These are phyloP conservation scores for Cynanchum wilfordii DNA, from an alignment of 257 asterid genomes.

Conservation along the genomic window DNA sequence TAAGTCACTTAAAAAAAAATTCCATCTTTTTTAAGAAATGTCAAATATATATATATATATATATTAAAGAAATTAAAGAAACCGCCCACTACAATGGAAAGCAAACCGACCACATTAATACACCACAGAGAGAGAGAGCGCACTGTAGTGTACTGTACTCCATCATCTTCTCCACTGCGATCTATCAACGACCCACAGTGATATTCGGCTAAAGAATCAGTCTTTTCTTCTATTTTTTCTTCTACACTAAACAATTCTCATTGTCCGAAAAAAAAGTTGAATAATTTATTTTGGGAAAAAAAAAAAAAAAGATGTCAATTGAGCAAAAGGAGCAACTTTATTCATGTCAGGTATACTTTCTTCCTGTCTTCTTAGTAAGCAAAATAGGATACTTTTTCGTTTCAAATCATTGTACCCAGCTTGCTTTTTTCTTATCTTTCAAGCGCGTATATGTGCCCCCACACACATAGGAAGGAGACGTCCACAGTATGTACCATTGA, in stretches of 20 bases:
- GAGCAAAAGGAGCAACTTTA: slow-evolving; percentile 35
- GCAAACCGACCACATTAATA: neutral
- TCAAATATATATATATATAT: too few species aligned
- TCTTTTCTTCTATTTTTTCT: neutral
- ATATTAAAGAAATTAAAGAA: neutral
- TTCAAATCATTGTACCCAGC: slow-evolving; percentile 5
- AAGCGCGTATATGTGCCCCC: neutral
- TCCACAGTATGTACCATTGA: neutral
- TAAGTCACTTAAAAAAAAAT: too few species aligned
- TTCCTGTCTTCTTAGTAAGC: slow-evolving; percentile 8
- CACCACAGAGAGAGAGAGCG: too few species aligned
- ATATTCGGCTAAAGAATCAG: slow-evolving; percentile 13
- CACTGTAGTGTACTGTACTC: neutral
- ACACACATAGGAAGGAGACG: neutral
- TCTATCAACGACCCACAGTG: neutral
- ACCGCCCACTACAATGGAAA: neutral
- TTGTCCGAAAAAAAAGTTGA: neutral
- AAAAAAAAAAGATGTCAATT: slow-evolving; percentile 35
- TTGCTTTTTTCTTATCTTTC: neutral
- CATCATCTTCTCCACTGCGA: neutral
- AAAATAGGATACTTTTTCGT: neutral
- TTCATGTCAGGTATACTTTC: slow-evolving; percentile 36
- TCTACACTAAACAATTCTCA: neutral
- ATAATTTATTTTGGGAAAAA: neutral
- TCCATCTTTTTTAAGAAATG: too few species aligned